A percentile compares a stretch with the other conserved stretches of the same genome.
Conservation (phyloP, 176 grass and related monocot species). For the Panicum miliaceum region DNA sequence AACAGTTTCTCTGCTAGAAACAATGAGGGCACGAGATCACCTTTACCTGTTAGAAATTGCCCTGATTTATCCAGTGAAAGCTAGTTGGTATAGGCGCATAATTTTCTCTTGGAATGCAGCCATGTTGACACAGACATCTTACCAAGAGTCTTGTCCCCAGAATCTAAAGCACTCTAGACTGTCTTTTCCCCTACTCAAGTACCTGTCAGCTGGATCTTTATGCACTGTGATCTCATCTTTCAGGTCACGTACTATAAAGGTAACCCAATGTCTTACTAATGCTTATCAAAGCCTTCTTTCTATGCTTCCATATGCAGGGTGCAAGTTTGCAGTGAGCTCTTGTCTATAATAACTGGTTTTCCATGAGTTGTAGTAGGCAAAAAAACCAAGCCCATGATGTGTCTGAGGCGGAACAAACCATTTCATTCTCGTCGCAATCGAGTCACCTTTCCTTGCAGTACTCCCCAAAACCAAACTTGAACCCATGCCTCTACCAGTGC, state of each 20-base stretch:
- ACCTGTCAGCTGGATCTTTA: slow-evolving; percentile 22
- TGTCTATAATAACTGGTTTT: slow-evolving; percentile 5
- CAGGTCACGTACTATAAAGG: slow-evolving; percentile 37
- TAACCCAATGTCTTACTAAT: not conserved
- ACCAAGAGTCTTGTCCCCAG: not conserved
- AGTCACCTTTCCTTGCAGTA: slow-evolving; percentile 25
- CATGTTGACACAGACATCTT: slow-evolving; percentile 19
- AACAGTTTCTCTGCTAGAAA: not conserved
- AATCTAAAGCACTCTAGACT: slow-evolving; percentile 32
- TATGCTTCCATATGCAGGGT: slow-evolving; percentile 27
- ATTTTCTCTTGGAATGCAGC: slow-evolving; percentile 28
- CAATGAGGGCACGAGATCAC: not conserved
- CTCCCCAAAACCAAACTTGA: not conserved
- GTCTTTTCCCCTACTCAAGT: slow-evolving; percentile 47
- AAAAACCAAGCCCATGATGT: not conserved
- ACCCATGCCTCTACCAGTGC: slow-evolving; percentile 35
- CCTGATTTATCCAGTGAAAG: slow-evolving; percentile 18
- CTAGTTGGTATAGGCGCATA: slow-evolving; percentile 1
- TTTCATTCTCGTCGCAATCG: slow-evolving; percentile 33
- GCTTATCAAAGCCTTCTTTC: slow-evolving; percentile 17
- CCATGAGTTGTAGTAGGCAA: slow-evolving; percentile 26
- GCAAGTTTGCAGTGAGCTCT: not conserved
- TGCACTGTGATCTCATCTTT: not conserved
- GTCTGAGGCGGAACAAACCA: slow-evolving; percentile 18
- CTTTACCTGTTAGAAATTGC: not conserved